Conservation (phyloP, 441 rosid species). For the Erodium moschatum region DNA sequence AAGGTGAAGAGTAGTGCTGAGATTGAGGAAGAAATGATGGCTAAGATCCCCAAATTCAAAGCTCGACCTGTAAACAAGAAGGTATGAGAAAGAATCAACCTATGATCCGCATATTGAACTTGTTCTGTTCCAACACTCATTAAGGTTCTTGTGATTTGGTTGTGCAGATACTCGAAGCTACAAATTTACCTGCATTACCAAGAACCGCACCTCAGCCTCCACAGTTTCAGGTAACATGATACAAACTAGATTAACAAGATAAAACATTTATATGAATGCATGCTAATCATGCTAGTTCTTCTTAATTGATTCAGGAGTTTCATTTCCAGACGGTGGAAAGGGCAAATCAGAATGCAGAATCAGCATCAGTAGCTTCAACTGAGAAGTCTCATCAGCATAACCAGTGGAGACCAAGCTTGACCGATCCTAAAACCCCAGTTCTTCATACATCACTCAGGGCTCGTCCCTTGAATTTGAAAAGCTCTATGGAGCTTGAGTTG, state of each 20-base stretch:
- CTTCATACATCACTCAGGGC: constrained; percentile 83
- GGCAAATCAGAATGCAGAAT: constrained; percentile 66
- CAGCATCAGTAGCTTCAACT: constrained; percentile 69
- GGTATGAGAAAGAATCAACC: no score
- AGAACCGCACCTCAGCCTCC: constrained; percentile 71
- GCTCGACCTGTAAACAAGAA: constrained; percentile 90
- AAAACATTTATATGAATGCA: not conserved
- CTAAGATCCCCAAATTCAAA: constrained; percentile 89
- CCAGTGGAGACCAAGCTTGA: constrained; percentile 52
- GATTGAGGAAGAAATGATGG: constrained; percentile 95
- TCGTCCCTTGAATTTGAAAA: constrained; percentile 67
- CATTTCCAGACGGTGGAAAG: constrained; percentile 72
- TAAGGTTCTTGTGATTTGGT: no score
- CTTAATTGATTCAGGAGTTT: constrained; percentile 50
- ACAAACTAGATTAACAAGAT: not conserved
- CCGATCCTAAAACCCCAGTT: constrained; percentile 67
- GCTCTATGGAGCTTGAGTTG: constrained; percentile 66
- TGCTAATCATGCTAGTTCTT: constrained; percentile 8
- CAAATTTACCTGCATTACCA: constrained; percentile 47
- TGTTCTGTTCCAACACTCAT: not conserved
- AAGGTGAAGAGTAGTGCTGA: constrained; percentile 75
- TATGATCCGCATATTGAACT: no score
- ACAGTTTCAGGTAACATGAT: constrained; percentile 57
- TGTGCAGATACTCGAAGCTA: constrained; percentile 62
- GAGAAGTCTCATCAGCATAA: constrained; percentile 61